phyloP scores from a whole-genome alignment of 202 grass and related monocot genomes.

The Cymbopogon flexuosus region DNA sequence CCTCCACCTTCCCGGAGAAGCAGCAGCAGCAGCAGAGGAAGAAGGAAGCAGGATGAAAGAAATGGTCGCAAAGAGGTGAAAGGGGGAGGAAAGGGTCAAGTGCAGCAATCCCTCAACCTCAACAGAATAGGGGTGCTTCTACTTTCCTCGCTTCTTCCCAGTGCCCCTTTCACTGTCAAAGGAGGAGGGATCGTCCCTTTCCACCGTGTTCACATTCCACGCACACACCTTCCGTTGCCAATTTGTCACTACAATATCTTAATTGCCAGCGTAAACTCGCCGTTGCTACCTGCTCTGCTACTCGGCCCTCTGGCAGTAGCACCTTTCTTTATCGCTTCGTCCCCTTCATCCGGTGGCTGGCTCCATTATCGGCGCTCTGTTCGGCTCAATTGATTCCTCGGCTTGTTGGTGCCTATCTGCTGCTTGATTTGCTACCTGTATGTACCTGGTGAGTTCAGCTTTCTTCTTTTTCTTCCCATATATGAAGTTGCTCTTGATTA shows the following conservation, averaged over 20 bases:
- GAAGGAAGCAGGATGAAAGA: background rate
- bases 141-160: background rate
- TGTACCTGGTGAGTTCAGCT: slow-evolving; percentile 29
- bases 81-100: background rate
- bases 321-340: background rate
- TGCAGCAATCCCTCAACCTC: background rate
- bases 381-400: background rate
- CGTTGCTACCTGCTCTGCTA: background rate
- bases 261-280: background rate
- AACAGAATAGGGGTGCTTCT: background rate
- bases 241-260: background rate
- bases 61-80: background rate
- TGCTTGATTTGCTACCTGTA: background rate
- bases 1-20: background rate
- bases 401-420: background rate
- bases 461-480: background rate
- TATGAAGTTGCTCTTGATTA: background rate
- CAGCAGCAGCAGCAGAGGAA: background rate
- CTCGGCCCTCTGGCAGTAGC: background rate
- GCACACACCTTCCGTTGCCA: background rate
- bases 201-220: background rate
- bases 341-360: background rate
- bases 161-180: slow-evolving; percentile 11
- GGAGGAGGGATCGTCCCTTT: background rate
- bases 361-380: background rate